Evolutionary conservation across 2,329 filamentous ascomycete genomes (phyloP), one percentile per base, ranked within the genome.

Genomic region (Fusarium succisae): DNA sequence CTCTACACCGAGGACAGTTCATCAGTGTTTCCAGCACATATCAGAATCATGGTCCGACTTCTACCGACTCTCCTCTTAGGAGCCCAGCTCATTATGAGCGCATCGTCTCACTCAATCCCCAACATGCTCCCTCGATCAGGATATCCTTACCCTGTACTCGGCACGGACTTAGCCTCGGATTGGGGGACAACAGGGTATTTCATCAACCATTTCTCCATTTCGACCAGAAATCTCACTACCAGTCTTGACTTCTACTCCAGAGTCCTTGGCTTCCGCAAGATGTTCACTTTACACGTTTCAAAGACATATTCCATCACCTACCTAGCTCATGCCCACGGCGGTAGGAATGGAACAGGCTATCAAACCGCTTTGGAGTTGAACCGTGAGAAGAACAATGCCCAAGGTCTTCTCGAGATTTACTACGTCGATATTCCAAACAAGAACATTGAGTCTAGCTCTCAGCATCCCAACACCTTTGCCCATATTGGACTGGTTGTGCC

Each of bases 401-500:
- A 68, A 3, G 63, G 63, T 20, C 45, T 69, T 1, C 13, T 69
- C 8, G 66, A 69, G 18, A 48, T 69, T 6, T 35, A 5, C 18
- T 48, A 62, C 11, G 18, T 62, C 0, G 41, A 69, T 26, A 22
- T 61, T 3, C 37, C 63, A 1, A 18, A 17, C 24, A 54, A 55
- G 6, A 39, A 39, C 4, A 44, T 54, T 8, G 55, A 69, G 11
- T 68, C 55, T 4, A 26, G 35, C 5, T 41, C 55, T 6, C 55
- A 68, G 47, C 48, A 53, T 18, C 50, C 57, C 24, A 57, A 28
- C 14, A 63, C 50, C 3, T 57, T 69, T 64, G 50, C 30, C 3
- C 57, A 63, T 41, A 37, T 69, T 18, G 65, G 57, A 3, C 22
- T 69, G 4, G 43, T 69, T 15, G 66, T 69, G 1, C 57, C 57